Evolutionary conservation across 148 eudicot genomes (phyloP).

Genomic region (Arbutus unedo): DNA sequence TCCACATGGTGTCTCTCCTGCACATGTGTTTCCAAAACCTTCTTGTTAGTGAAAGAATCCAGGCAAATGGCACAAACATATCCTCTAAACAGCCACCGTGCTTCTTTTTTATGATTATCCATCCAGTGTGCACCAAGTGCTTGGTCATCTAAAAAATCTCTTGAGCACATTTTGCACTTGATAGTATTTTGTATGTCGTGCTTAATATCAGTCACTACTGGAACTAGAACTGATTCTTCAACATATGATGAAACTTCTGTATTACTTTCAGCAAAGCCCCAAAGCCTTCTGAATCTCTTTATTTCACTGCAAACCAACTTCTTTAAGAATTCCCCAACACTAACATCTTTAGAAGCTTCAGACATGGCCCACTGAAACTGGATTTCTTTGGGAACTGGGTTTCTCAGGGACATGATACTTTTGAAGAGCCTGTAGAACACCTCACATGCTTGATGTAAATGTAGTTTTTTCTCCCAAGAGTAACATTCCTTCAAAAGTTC

Average conservation of each 20-base stretch:
- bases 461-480: slow-evolving; percentile 57
- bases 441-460: slow-evolving; percentile 91
- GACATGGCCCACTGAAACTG: slow-evolving; percentile 91
- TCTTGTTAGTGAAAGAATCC: slow-evolving; percentile 89
- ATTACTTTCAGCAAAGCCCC: slow-evolving; percentile 53
- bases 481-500: slow-evolving; percentile 69
- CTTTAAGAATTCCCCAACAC: slow-evolving; percentile 50
- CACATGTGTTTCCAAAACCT: slow-evolving; percentile 85
- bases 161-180: slow-evolving; percentile 77
- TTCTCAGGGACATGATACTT: slow-evolving; percentile 69
- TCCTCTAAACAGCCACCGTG: slow-evolving; percentile 91
- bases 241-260: slow-evolving; percentile 31
- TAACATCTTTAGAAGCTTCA: slow-evolving; percentile 86
- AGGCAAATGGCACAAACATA: slow-evolving; percentile 97
- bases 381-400: slow-evolving; percentile 81
- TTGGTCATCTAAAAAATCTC: slow-evolving; percentile 54
- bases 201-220: slow-evolving; percentile 31
- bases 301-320: slow-evolving; percentile 80
- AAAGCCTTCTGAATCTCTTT: slow-evolving; percentile 58
- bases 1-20: slow-evolving; percentile 88
- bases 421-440: slow-evolving; percentile 81
- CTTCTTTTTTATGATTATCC: slow-evolving; percentile 85
- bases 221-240: slow-evolving; percentile 30
- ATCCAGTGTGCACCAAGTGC: slow-evolving; percentile 78
- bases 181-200: slow-evolving; percentile 34